Percentiles rank a stretch among this genome's conserved stretches.
phyloP scores from a whole-genome alignment of 805 yeast species.

The Wickerhamomyces chambardii region DNA sequence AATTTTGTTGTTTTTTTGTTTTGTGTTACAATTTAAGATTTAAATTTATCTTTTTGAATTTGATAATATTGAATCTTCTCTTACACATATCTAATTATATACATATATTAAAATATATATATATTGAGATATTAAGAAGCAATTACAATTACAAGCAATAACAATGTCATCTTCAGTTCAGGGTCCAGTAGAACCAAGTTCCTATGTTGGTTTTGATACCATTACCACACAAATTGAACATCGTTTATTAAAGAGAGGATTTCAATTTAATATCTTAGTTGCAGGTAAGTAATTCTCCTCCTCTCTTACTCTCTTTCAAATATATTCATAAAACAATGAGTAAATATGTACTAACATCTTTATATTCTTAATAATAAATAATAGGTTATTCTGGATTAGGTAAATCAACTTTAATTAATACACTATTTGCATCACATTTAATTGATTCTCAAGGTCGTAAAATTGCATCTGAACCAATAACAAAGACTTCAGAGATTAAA shows the following conservation, averaged over 20 bases:
- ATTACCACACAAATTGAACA: slow-evolving; percentile 94
- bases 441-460: slow-evolving; percentile 69
- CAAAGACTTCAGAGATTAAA: slow-evolving; percentile 80
- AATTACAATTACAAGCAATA: too few relatives aligned
- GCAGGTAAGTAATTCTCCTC: slow-evolving; percentile 42
- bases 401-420: slow-evolving; percentile 85
- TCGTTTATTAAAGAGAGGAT: slow-evolving; percentile 84
- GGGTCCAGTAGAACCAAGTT: slow-evolving; percentile 38
- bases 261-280: slow-evolving; percentile 88
- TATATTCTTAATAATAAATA: too few relatives aligned
- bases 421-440: slow-evolving; percentile 79
- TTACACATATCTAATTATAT: too few relatives aligned
- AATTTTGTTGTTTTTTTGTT: background rate
- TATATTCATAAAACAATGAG: too few relatives aligned
- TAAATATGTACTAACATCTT: background rate
- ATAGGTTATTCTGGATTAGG: slow-evolving; percentile 78
- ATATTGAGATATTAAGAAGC: too few relatives aligned
- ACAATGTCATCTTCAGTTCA: background rate
- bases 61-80: too few relatives aligned
- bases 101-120: too few relatives aligned
- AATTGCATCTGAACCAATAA: slow-evolving; percentile 58
- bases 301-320: too few relatives aligned
- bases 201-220: slow-evolving; percentile 94
- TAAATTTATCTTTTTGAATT: too few relatives aligned
- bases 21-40: too few relatives aligned